A percentile compares a stretch with the other conserved stretches of the same genome.
phyloP scores from a whole-genome alignment of 177 flowering plant genomes.

The Telopea speciosissima region DNA sequence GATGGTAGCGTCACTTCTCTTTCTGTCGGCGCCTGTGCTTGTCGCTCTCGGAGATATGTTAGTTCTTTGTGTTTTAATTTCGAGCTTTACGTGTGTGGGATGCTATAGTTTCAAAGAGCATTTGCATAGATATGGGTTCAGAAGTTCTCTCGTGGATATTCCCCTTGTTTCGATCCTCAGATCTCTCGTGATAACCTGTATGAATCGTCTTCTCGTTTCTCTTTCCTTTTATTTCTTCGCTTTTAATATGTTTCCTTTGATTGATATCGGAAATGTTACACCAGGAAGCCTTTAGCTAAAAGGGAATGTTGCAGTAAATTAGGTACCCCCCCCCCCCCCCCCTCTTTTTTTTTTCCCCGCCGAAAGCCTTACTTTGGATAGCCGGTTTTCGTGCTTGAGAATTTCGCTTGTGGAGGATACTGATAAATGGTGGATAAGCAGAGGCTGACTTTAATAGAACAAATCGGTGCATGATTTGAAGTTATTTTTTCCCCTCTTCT shows the following conservation, averaged over 20 bases:
- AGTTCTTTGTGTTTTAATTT: slow-evolving; percentile 50
- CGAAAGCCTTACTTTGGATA: neutral
- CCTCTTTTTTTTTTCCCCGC: no score
- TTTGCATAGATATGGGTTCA: slow-evolving; percentile 60
- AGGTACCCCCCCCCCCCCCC: neutral
- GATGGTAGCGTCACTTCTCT: slow-evolving; percentile 70
- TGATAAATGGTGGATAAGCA: neutral
- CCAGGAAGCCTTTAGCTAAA: neutral
- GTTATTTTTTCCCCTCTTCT: neutral
- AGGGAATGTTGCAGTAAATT: neutral
- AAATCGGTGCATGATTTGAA: neutral
- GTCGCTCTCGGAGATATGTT: slow-evolving; percentile 64
- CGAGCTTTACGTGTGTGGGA: slow-evolving; percentile 67
- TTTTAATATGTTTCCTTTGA: neutral
- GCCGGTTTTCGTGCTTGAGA: neutral
- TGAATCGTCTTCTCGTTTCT: slow-evolving; percentile 3
- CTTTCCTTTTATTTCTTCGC: neutral
- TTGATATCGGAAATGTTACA: neutral
- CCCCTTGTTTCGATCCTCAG: slow-evolving; percentile 75
- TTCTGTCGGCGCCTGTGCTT: slow-evolving; percentile 56
- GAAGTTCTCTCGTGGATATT: slow-evolving; percentile 72
- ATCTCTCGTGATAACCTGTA: slow-evolving; percentile 77
- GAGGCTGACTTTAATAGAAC: neutral
- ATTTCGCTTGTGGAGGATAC: neutral
- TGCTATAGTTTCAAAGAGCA: slow-evolving; percentile 59